phyloP scores from a whole-genome alignment of 2,329 filamentous ascomycete species.

The Apiospora kogelbergensis region DNA sequence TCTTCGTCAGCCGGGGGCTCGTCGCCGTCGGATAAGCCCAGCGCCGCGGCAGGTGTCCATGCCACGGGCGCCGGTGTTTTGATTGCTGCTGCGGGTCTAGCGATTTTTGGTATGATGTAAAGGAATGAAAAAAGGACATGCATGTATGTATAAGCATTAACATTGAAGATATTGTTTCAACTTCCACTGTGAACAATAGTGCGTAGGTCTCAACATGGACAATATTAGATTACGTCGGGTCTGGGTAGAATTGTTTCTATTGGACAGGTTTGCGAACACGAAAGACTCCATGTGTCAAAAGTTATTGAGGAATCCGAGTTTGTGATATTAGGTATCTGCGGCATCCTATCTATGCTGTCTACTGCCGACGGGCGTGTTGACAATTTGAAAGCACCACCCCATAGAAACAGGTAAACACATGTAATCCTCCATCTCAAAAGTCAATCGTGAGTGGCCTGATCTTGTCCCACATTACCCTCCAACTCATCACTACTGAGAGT shows the following conservation, averaged over 20 bases:
- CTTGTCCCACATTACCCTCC: background rate
- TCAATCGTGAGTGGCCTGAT: background rate
- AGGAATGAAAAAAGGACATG: background rate
- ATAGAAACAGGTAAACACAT: background rate
- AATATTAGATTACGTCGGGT: no score
- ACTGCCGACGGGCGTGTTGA: background rate
- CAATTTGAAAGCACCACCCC: background rate
- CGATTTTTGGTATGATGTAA: background rate
- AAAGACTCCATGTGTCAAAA: no score
- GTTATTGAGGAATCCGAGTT: background rate
- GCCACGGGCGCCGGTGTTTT: background rate
- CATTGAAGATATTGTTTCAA: background rate
- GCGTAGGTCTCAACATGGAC: no score
- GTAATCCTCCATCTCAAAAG: background rate
- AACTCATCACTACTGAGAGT: background rate
- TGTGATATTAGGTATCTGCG: background rate
- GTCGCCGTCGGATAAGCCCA: background rate
- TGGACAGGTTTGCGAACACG: no score
- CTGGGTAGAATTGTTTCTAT: no score
- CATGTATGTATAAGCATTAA: background rate
- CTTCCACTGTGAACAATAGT: background rate
- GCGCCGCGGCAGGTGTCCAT: background rate
- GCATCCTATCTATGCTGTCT: background rate
- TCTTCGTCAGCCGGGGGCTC: no score
- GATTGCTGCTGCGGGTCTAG: background rate